Percentiles rank a stretch among this genome's conserved stretches.
Conservation (phyloP, 345 rosid species). For the thale cress (Arabidopsis thaliana) region TAIR10.1 NC_003071.7:12777001-12777500, state of each 20-base stretch:
- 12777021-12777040: constrained; percentile 68
- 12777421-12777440: constrained; percentile 51
- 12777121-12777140: constrained; percentile 66
- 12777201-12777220: constrained; percentile 56
- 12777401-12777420: constrained; percentile 50
- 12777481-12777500: constrained; percentile 49
- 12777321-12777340: constrained; percentile 63
- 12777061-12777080: constrained; percentile 78
- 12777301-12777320: constrained; percentile 54
- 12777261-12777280: constrained; percentile 55
- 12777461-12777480: constrained; percentile 36
- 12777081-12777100: constrained; percentile 74
- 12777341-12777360: constrained; percentile 50
- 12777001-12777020: constrained; percentile 40
- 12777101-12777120: constrained; percentile 67
- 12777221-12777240: constrained; percentile 44
- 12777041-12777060: constrained; percentile 61
- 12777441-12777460: constrained; percentile 42
- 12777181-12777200: constrained; percentile 55
- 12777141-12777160: constrained; percentile 47
- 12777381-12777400: constrained; percentile 50
- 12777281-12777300: constrained; percentile 51
- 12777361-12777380: constrained; percentile 47
- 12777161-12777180: constrained; percentile 39
- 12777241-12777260: constrained; percentile 48